Evolutionary conservation across 371 early-diverging fungal species (phyloP), one percentile per base, ranked within the genome.

Genomic region (Mortierella polycephala): DNA sequence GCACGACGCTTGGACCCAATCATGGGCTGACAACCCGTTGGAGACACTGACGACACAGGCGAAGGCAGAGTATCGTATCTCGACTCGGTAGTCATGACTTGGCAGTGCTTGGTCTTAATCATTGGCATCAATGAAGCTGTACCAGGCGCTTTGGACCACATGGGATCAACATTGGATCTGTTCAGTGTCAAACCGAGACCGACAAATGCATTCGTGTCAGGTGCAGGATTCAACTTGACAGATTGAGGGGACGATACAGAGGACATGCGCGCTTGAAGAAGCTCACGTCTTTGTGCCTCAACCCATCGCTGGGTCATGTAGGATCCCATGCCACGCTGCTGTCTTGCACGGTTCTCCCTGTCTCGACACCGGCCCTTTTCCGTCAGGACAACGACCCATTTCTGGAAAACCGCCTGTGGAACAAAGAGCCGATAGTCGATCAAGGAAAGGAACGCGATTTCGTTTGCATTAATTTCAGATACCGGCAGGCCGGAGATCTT

Each of bases 351-450:
- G 30, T 56, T 40, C 16, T 63, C 50, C 53, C 77, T 57, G 21
- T 67, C 67, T 16, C 71, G 44, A 52, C 60, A 18, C 10, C 60
- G 54, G 20, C 75, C 75, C 65, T 64, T 71, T 57, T 76, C 77
- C 1, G 77, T 76, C 53, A 76, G 64, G 62, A 76, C 67, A 18
- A 55, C 57, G 40, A 76, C 77, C 77, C 77, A 76, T 65, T 76
- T 76, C 64, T 76, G 81, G 49, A 82, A 93, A 4, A 85, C 85
- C 23, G 84, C 66, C 67, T 86, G 88, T 51, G 86, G 85, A 16
- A 94, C 91, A 71, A 86, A 90, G n/a, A 94, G 84, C 23, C 87
- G 85, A 72, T 93, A 94, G 66, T 94, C 92, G 16, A 94, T 83
- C 63, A 93, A 83, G 41, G 87, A 76, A 44, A 94, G 76, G 71